These are phyloP conservation scores for Sclerotinia minor DNA, from an alignment of 2,329 filamentous ascomycete genomes.

Conservation along the genomic window DNA sequence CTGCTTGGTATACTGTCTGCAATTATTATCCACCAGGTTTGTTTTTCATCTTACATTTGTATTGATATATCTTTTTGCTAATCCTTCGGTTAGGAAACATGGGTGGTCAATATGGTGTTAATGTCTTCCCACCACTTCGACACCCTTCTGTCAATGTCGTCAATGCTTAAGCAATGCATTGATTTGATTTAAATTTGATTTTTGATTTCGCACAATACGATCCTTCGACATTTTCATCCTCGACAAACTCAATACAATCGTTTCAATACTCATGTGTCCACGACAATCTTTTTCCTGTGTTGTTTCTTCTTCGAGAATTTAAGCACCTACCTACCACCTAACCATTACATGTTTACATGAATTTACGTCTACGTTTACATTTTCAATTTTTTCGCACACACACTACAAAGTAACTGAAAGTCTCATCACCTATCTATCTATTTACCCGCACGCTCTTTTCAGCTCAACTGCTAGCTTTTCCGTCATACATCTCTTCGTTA, in stretches of 20 bases:
- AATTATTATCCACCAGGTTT: slow-evolving; percentile 60
- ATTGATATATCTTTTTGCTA: background rate
- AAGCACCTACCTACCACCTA: too few species aligned
- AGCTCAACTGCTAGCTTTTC: background rate
- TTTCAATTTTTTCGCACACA: too few species aligned
- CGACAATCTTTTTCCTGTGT: slow-evolving; percentile 8
- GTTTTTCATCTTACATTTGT: background rate
- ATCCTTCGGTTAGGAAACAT: slow-evolving; percentile 17
- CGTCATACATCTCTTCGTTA: background rate
- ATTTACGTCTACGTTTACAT: slow-evolving; percentile 9
- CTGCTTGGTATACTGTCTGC: slow-evolving; percentile 76
- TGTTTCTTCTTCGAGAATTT: background rate
- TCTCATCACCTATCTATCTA: slow-evolving; percentile 1
- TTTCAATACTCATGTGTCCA: slow-evolving; percentile 2
- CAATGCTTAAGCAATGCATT: slow-evolving; percentile 18
- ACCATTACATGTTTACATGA: background rate
- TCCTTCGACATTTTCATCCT: background rate
- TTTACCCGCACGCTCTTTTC: background rate
- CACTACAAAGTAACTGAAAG: slow-evolving; percentile 2
- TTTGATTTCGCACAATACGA: background rate
- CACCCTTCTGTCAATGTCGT: slow-evolving; percentile 4
- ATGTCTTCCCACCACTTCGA: slow-evolving; percentile 23
- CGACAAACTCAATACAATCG: slow-evolving; percentile 1
- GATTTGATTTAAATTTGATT: background rate
- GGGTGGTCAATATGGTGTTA: slow-evolving; percentile 23